phyloP scores from a whole-genome alignment of 2,329 filamentous ascomycete species.

The Alternaria angustiovoidea region DNA sequence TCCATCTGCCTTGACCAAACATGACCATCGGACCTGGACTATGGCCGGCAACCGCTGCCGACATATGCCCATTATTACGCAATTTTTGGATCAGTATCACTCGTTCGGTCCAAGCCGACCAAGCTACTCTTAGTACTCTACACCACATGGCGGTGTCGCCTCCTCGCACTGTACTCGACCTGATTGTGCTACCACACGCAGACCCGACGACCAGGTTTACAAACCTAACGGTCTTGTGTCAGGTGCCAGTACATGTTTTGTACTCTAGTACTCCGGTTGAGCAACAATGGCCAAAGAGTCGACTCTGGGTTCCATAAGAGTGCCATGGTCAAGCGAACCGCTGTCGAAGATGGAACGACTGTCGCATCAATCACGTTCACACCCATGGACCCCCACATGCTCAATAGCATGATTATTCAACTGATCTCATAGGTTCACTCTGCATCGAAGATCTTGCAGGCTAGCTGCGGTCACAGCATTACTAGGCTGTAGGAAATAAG shows the following conservation, averaged over 20 bases:
- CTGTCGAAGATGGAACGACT: no score
- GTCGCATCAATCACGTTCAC: background rate
- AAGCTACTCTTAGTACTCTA: conserved; percentile 17
- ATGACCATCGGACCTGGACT: background rate
- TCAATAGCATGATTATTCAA: background rate
- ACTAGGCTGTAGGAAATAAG: conserved; percentile 20
- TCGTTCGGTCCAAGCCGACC: conserved; percentile 20
- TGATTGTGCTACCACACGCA: conserved; percentile 39
- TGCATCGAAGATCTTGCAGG: conserved; percentile 33
- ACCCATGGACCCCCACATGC: background rate
- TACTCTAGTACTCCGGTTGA: conserved; percentile 20
- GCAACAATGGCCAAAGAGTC: conserved; percentile 1
- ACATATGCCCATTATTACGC: conserved; percentile 2
- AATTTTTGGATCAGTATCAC: conserved; percentile 4
- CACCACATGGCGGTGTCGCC: conserved; percentile 39
- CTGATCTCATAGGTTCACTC: conserved; percentile 16
- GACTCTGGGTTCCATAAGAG: conserved; percentile 7
- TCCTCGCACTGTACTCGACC: conserved; percentile 24
- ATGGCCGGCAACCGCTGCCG: background rate
- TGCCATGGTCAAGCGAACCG: conserved; percentile 9
- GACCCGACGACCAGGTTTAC: conserved; percentile 46
- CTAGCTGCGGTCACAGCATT: conserved; percentile 29
- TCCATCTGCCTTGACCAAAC: conserved; percentile 12
- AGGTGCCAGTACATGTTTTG: conserved; percentile 43
- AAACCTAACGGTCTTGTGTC: conserved; percentile 42